Percentiles rank a stretch among this genome's conserved stretches.
Conservation (phyloP, 306 rosid genomes). For the Vicia sativa region DNA sequence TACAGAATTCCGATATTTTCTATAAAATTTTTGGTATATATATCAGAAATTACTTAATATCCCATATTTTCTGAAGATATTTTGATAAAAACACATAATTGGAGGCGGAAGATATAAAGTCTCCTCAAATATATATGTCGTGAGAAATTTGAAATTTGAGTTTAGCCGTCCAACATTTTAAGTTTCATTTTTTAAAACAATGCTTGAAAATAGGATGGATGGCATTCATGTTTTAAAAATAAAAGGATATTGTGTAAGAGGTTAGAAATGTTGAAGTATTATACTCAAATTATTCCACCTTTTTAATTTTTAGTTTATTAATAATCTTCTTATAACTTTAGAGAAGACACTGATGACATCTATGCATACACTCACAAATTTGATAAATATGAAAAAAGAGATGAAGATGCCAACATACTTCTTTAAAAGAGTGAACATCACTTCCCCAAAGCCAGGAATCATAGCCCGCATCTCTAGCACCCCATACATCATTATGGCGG, state of each 20-base stretch:
- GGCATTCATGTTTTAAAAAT: background rate
- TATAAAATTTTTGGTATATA: too few relatives aligned
- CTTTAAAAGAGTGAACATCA: slow-evolving; percentile 88
- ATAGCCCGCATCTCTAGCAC: slow-evolving; percentile 99
- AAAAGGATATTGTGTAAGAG: background rate
- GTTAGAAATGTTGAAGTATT: background rate
- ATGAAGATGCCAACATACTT: slow-evolving; percentile 56
- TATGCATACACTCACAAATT: background rate
- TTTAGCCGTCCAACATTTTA: too few relatives aligned
- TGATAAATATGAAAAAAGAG: background rate
- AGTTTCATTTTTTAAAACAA: too few relatives aligned
- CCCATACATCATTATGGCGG: slow-evolving; percentile 67
- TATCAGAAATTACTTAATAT: too few relatives aligned
- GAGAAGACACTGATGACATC: slow-evolving; percentile 1
- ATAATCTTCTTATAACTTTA: background rate
- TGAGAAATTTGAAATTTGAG: too few relatives aligned
- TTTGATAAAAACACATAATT: too few relatives aligned
- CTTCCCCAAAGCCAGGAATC: slow-evolving; percentile 99
- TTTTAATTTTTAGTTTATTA: background rate
- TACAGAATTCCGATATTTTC: too few relatives aligned
- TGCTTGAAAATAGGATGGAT: background rate
- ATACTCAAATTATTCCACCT: background rate
- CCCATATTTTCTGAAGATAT: too few relatives aligned
- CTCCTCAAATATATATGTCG: too few relatives aligned
- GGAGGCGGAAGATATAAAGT: too few relatives aligned